Evolutionary conservation across 2,329 filamentous ascomycete species (phyloP).

Genomic region (Pseudocercospora vitis): DNA sequence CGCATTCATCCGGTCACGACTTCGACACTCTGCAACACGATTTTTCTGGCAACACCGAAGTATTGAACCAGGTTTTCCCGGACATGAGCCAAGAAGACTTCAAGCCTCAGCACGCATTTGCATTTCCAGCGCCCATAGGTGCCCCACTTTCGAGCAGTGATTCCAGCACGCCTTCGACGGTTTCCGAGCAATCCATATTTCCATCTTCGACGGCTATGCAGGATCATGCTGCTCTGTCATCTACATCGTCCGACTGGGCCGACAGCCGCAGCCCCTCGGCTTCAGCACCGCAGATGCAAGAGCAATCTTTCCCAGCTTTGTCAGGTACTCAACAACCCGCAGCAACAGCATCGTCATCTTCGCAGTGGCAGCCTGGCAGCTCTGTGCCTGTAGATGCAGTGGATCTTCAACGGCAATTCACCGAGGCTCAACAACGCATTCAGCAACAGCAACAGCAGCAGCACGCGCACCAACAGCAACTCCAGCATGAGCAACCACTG

Average conservation of each 20-base stretch:
- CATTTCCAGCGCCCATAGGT: slow-evolving; percentile 23
- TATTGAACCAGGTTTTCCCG: slow-evolving; percentile 27
- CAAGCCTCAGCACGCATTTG: slow-evolving; percentile 27
- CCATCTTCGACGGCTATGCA: slow-evolving; percentile 28
- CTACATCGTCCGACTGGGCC: slow-evolving; percentile 33
- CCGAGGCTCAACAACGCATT: slow-evolving; percentile 30
- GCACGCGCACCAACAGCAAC: slow-evolving; percentile 19
- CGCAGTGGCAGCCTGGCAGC: slow-evolving; percentile 41
- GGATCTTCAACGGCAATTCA: slow-evolving; percentile 38
- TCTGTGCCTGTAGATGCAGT: slow-evolving; percentile 39
- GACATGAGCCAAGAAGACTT: slow-evolving; percentile 27
- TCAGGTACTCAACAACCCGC: slow-evolving; percentile 16
- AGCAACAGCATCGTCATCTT: slow-evolving; percentile 18
- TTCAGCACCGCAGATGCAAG: slow-evolving; percentile 22
- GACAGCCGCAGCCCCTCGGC: slow-evolving; percentile 38
- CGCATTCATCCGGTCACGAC: slow-evolving; percentile 19
- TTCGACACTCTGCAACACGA: slow-evolving; percentile 21
- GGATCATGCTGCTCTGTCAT: slow-evolving; percentile 28
- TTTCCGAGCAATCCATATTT: slow-evolving; percentile 33
- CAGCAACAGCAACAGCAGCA: slow-evolving; percentile 25
- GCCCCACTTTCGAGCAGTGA: slow-evolving; percentile 32
- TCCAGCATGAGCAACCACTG: slow-evolving; percentile 35
- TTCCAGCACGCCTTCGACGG: slow-evolving; percentile 31
- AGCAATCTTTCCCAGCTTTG: neutral
- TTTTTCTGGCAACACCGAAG: slow-evolving; percentile 24